These are phyloP conservation scores for Arctostaphylos glauca DNA, from an alignment of 148 eudicot species.

Conservation along the genomic window DNA sequence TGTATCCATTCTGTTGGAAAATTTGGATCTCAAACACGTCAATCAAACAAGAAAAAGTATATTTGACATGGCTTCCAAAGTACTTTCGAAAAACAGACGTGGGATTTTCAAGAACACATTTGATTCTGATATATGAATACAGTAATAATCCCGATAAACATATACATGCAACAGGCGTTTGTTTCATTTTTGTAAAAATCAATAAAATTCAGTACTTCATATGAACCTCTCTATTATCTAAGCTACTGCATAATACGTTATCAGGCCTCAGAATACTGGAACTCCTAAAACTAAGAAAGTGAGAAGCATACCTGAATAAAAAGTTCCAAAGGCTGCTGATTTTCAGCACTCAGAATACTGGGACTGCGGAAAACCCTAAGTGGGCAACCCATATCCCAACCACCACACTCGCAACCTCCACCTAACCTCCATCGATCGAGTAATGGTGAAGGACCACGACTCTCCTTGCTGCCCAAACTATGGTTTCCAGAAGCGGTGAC, in stretches of 20 bases:
- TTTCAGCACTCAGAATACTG: constrained; percentile 30
- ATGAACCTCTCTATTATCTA: neutral
- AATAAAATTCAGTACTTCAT: neutral
- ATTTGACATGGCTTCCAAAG: neutral
- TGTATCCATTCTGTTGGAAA: neutral
- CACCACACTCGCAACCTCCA: constrained; percentile 97
- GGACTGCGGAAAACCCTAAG: constrained; percentile 57
- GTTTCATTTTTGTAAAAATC: neutral
- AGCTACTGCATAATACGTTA: neutral
- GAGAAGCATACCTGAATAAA: constrained; percentile 56
- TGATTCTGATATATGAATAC: neutral
- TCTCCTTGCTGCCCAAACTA: constrained; percentile 57
- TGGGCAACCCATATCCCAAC: constrained; percentile 98
- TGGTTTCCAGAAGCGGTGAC: constrained; percentile 78
- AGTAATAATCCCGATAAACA: neutral
- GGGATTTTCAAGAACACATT: neutral
- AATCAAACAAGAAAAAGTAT: neutral
- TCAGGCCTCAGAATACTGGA: neutral
- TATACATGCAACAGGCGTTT: neutral
- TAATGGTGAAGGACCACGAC: constrained; percentile 69
- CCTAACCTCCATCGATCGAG: constrained; percentile 83
- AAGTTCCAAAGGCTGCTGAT: constrained; percentile 52
- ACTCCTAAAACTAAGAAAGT: no score
- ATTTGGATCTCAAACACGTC: neutral
- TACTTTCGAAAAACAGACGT: no score